Percentiles rank a stretch among this genome's conserved stretches.
phyloP scores from a whole-genome alignment of 164 flowering plant species.

The Taxillus chinensis region DNA sequence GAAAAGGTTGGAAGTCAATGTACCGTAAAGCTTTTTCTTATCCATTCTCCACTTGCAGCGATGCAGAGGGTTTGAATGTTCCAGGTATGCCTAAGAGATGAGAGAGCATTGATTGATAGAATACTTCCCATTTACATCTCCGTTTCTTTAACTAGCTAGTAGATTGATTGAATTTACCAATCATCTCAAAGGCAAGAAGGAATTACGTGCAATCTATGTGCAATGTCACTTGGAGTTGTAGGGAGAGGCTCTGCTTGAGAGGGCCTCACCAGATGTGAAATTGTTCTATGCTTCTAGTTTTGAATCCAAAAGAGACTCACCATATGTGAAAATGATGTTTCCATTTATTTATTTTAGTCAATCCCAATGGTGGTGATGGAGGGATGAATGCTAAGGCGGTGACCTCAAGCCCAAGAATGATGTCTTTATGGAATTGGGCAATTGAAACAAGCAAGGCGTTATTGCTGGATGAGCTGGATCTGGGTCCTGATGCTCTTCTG shows the following conservation, averaged over 20 bases:
- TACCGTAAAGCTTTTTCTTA: slow-evolving; percentile 23
- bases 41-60: slow-evolving; percentile 4
- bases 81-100: slow-evolving; percentile 30
- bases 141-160: no score
- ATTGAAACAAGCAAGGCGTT: slow-evolving; percentile 71
- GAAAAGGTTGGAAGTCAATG: slow-evolving; percentile 74
- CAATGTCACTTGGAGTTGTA: no score
- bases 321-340: not conserved
- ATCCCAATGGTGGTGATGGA: slow-evolving; percentile 7
- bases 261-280: no score
- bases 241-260: no score
- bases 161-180: not conserved
- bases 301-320: not conserved
- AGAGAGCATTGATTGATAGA: not conserved
- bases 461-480: slow-evolving; percentile 48
- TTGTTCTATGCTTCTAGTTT: not conserved
- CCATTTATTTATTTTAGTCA: slow-evolving; percentile 15
- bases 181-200: not conserved
- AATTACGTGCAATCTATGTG: no score
- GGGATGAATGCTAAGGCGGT: slow-evolving; percentile 12
- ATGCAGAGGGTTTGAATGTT: slow-evolving; percentile 12
- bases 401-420: slow-evolving; percentile 52
- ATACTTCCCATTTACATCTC: no score
- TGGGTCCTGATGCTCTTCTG: slow-evolving; percentile 73
- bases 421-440: slow-evolving; percentile 66